Evolutionary conservation across 2,329 filamentous ascomycete species (phyloP), one percentile per base, ranked within the genome.

Genomic region (Penicillium corylophilum): DNA sequence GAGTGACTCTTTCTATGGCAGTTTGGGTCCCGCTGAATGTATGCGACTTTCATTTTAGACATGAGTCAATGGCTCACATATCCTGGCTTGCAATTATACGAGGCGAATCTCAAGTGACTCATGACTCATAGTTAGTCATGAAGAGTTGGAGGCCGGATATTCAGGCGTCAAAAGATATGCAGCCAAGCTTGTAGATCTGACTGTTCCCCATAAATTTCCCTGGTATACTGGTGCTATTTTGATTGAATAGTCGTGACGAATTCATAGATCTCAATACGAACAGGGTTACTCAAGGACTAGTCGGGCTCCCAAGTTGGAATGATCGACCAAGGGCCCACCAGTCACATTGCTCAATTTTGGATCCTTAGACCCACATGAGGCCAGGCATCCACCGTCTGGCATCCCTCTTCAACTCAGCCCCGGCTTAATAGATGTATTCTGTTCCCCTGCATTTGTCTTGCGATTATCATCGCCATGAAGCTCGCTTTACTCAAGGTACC

Each of bases 401-500:
- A 8, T 16, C n/a, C 1, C 1, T 18, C 31, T 35, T 18, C 15
- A 16, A 16, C 18, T 35, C 31, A 35, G 5, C 31, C 31, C 31
- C 31, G 16, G n/a, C n/a, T 35, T 16, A 33, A 35, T 35, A 35
- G 18, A 35, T 2, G 6, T 8, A 16, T 8, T 16, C 9, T 16
- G 7, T 35, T 35, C 18, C 7, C 31, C n/a, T 35, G 31, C 31
- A 35, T 18, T 35, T n/a, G 6, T 16, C 31, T 8, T 16, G 31
- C n/a, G 8, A 13, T 18, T 9, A 18, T 12, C 2, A 47, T 28
- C 36, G 44, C 29, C 28, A 56, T 52, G 56, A 55, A 33, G 36
- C 20, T 36, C 31, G 24, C 36, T 26, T 29, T 35, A n/a, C 48
- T 38, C 24, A n/a, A n/a, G 15, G 15, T n/a, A 8, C 41, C 38